Base-by-base conservation (phyloP, 73 alveolate species). In the Paraurostyla sp. region DNA sequence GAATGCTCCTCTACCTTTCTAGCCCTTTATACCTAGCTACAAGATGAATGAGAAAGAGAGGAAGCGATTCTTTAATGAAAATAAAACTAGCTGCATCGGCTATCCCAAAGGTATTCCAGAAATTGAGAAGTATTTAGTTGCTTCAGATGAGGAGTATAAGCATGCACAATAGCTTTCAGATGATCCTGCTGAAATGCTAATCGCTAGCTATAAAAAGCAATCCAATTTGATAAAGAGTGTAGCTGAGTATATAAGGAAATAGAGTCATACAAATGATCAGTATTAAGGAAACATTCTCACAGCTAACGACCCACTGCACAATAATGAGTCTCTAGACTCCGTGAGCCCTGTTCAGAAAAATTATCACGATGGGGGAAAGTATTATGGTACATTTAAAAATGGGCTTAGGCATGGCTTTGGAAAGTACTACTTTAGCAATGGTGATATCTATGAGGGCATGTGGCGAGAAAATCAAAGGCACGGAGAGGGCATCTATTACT, bases 321-420 rank as follows among this genome's bases (percentile, higher is more conserved):
- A n/a, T n/a, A 29, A 27, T 25, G 89, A 78, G 15, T 0, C 50
- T 32, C 68, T 78, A 13, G 78, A 78, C 48, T 54, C 54, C 6
- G 23, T 46, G 16, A 52, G 60, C 13, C 89, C 89, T 0, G 35
- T 15, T 0, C 18, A n/a, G 3, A 78, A 78, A 35, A 38, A 52
- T n/a, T 78, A 78, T 42, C 81, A 54, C 42, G 89, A 78, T 16
- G 80, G 81, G 18, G 89, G 89, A 0, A 7, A 68, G 43, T 78
- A 54, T 68, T 68, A 54, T 52, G 89, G 89, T 16, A 78, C 89
- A 0, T 78, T 78, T 50, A 78, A 54, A 46, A 56, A 78, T 30
- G 89, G 89, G 7, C 11, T 54, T 13, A 78, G 89, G 56, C 71
- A 82, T 23, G 91, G 91, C 0, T 82, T 62, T 62, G 91, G 91